Evolutionary conservation across 139 green algal species (phyloP).

Genomic region (Tetraselmis striata): DNA sequence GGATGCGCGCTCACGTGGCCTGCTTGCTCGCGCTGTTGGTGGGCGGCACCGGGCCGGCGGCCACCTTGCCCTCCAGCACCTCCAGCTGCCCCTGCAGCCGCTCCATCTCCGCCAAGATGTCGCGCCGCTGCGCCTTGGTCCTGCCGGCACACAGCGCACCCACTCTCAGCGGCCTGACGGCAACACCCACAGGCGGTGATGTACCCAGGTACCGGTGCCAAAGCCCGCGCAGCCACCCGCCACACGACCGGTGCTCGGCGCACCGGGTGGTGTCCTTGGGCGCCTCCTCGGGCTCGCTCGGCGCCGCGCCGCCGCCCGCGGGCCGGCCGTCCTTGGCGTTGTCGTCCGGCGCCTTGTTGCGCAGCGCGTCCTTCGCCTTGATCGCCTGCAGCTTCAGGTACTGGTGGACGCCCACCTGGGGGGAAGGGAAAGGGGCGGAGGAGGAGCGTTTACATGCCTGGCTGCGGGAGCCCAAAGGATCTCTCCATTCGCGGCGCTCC

Average conservation of each 20-base stretch:
- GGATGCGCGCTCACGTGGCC: not conserved
- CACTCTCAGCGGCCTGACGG: too few relatives aligned
- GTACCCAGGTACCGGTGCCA: too few relatives aligned
- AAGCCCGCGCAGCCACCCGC: too few relatives aligned
- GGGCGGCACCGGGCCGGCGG: not conserved
- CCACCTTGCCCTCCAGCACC: not conserved
- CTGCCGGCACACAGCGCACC: too few relatives aligned
- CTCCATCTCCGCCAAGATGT: not conserved
- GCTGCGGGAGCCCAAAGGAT: not conserved
- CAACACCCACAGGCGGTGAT: too few relatives aligned
- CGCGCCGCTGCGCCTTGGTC: not conserved
- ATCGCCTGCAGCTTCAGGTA: conserved; percentile 69
- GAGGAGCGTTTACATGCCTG: not conserved
- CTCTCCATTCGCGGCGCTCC: not conserved
- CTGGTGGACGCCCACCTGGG: conserved; percentile 58
- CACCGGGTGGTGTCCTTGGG: not conserved
- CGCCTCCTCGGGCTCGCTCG: not conserved
- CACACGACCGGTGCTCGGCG: too few relatives aligned
- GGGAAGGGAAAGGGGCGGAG: conserved; percentile 4
- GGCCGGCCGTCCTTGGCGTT: conserved; percentile 14
- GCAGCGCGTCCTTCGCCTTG: conserved; percentile 32
- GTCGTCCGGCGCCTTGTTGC: not conserved
- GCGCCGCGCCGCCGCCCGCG: not conserved
- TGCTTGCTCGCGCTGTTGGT: not conserved
- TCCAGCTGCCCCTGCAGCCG: not conserved